These are phyloP conservation scores for Peronospora tabacina DNA, from an alignment of 352 stramenopile genomes.

Conservation along the genomic window DNA sequence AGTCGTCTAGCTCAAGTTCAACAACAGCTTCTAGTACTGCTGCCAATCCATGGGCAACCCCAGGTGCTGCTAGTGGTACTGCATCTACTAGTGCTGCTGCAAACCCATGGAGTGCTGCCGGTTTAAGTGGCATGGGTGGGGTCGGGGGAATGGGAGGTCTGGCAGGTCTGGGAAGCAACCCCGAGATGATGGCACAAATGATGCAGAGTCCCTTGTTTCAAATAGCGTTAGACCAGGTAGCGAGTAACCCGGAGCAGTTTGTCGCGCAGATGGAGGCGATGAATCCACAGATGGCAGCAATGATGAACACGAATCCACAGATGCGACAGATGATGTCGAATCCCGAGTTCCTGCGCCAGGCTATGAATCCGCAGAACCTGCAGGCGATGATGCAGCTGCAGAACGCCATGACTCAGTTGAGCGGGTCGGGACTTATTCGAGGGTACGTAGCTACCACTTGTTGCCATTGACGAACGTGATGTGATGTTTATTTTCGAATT, in stretches of 20 bases:
- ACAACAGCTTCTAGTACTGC: constrained; percentile 20
- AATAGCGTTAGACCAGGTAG: constrained; percentile 70
- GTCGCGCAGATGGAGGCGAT: constrained; percentile 80
- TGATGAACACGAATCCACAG: constrained; percentile 85
- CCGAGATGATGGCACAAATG: constrained; percentile 75
- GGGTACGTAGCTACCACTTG: constrained; percentile 35
- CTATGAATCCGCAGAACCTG: constrained; percentile 87
- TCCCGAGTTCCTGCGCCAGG: constrained; percentile 74
- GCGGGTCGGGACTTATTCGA: constrained; percentile 53
- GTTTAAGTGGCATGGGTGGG: constrained; percentile 20
- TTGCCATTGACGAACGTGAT: background rate
- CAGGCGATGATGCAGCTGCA: constrained; percentile 90
- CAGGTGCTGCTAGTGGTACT: constrained; percentile 13
- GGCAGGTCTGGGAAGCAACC: constrained; percentile 35
- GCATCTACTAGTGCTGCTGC: constrained; percentile 13
- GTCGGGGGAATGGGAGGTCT: constrained; percentile 26
- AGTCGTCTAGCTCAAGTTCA: constrained; percentile 13
- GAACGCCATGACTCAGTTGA: constrained; percentile 79
- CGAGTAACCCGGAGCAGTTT: constrained; percentile 74
- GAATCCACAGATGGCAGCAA: constrained; percentile 85
- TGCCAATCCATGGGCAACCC: constrained; percentile 55
- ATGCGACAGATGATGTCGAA: constrained; percentile 87
- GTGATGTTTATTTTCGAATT: constrained; percentile 3
- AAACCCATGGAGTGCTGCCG: constrained; percentile 64
- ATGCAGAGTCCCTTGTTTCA: constrained; percentile 86